Conservation (phyloP, 345 rosid genomes). For the Noccaea bulbosa region DNA sequence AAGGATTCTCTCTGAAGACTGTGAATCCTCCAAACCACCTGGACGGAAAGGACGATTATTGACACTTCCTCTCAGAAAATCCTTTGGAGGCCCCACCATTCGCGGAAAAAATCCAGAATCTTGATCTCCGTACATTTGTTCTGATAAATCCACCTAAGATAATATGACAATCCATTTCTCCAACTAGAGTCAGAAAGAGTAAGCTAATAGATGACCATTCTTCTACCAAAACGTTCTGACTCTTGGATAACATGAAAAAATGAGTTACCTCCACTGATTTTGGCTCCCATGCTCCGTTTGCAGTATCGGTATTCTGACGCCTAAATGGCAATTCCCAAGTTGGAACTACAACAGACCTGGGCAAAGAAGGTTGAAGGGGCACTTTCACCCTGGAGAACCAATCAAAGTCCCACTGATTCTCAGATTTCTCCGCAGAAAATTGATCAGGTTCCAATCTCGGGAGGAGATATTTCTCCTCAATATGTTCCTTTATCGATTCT, state of each 20-base stretch:
- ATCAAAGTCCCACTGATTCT: slow-evolving; percentile 92
- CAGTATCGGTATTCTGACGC: slow-evolving; percentile 51
- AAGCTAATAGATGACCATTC: slow-evolving; percentile 26
- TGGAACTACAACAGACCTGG: slow-evolving; percentile 72
- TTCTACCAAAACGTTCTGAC: not conserved
- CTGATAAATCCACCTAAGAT: slow-evolving; percentile 84
- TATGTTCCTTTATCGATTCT: slow-evolving; percentile 76
- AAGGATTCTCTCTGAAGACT: slow-evolving; percentile 59
- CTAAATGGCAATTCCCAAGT: slow-evolving; percentile 90
- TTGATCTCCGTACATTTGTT: slow-evolving; percentile 66
- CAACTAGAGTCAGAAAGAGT: slow-evolving; percentile 37
- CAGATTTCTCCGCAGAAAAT: slow-evolving; percentile 73
- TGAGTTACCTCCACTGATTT: slow-evolving; percentile 56
- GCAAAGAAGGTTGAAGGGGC: slow-evolving; percentile 75
- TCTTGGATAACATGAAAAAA: slow-evolving; percentile 1
- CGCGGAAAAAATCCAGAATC: slow-evolving; percentile 68
- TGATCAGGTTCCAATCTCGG: slow-evolving; percentile 73
- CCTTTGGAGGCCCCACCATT: slow-evolving; percentile 67
- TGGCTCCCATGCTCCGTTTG: slow-evolving; percentile 59
- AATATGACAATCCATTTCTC: slow-evolving; percentile 48
- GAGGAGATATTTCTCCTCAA: slow-evolving; percentile 82
- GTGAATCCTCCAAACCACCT: slow-evolving; percentile 86
- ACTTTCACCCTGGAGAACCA: slow-evolving; percentile 86
- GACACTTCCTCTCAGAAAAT: slow-evolving; percentile 86
- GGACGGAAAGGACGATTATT: slow-evolving; percentile 93